Conservation (phyloP, 2,329 filamentous ascomycete genomes). For the Colletotrichum sp. region DNA sequence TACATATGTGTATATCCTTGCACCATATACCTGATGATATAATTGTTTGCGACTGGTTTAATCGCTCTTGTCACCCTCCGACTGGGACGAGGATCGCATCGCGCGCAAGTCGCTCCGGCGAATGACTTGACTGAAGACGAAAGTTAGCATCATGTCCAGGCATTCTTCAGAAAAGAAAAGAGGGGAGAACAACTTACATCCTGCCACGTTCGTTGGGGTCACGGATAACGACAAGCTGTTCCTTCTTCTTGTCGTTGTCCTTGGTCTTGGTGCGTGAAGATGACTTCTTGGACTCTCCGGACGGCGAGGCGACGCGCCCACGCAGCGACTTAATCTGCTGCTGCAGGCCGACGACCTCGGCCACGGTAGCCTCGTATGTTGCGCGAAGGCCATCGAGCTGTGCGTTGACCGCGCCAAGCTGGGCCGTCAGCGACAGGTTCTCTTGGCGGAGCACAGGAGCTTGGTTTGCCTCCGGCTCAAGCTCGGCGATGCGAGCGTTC, state of each 20-base stretch:
- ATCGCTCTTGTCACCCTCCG: constrained; percentile 18
- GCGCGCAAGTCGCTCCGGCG: constrained; percentile 18
- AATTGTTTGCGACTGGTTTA: not conserved
- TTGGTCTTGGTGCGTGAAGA: constrained; percentile 13
- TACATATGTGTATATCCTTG: not conserved
- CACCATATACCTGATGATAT: not conserved
- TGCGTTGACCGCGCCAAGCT: constrained; percentile 17
- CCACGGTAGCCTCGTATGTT: constrained; percentile 13
- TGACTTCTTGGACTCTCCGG: constrained; percentile 7
- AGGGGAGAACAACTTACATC: constrained; percentile 4
- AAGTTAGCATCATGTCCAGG: not conserved
- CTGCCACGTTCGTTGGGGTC: constrained; percentile 21
- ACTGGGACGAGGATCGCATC: constrained; percentile 15
- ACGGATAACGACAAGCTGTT: constrained; percentile 21
- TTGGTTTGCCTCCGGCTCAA: constrained; percentile 11
- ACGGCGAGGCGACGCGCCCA: constrained; percentile 9
- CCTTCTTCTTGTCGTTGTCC: constrained; percentile 21
- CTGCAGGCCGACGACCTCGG: constrained; percentile 12
- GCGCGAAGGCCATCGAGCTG: constrained; percentile 18
- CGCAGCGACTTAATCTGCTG: constrained; percentile 17
- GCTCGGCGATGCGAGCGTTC: not conserved
- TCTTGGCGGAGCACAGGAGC: constrained; percentile 16
- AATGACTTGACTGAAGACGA: constrained; percentile 10
- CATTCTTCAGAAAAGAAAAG: not conserved
- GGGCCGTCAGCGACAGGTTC: constrained; percentile 8